These are phyloP conservation scores for Physcomitrium patens DNA, from an alignment of 225 moss, liverwort and hornwort species.

Conservation along the genomic window DNA sequence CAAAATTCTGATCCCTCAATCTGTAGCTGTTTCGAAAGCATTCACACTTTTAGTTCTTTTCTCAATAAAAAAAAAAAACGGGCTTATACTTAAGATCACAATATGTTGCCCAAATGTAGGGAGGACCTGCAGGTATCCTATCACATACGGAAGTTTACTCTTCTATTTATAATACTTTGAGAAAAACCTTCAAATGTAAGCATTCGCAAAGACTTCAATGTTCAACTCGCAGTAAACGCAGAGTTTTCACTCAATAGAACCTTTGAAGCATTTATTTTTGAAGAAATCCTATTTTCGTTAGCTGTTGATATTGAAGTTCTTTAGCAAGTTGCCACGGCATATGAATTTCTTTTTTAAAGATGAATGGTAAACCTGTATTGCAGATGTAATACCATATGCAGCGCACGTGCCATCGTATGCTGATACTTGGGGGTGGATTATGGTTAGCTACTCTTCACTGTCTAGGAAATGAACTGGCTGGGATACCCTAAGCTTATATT, in stretches of 20 bases:
- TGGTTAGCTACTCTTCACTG: conserved; percentile 51
- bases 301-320: neutral
- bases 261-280: no score
- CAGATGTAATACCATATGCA: conserved; percentile 90
- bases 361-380: conserved; percentile 15
- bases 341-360: neutral
- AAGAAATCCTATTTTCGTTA: neutral
- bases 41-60: no score
- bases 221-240: neutral
- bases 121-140: conserved; percentile 88
- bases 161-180: conserved; percentile 88
- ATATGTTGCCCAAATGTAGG: conserved; percentile 47
- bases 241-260: no score
- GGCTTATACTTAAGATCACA: neutral
- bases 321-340: neutral
- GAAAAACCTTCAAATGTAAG: conserved; percentile 90
- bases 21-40: no score
- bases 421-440: conserved; percentile 97
- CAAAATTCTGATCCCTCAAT: no score
- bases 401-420: conserved; percentile 97
- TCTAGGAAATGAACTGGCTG: neutral
- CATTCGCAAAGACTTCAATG: conserved; percentile 1
- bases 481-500: neutral
- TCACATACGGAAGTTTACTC: conserved; percentile 78
- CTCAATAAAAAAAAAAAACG: no score